Conservation (phyloP, 352 stramenopile genomes). For the Pythium chondricola region DNA sequence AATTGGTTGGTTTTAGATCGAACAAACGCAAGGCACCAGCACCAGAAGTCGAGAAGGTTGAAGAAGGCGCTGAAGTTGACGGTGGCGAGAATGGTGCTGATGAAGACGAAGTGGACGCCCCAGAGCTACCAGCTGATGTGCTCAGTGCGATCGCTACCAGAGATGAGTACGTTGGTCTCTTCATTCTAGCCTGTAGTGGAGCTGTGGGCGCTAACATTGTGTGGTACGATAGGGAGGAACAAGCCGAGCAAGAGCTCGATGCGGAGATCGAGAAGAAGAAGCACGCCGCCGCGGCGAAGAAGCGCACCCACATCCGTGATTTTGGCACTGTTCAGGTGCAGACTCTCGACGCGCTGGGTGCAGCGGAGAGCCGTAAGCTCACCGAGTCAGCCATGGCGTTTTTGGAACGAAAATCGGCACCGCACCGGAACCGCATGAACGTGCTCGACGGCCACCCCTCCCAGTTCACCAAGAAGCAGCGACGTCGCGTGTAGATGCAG, state of each 20-base stretch:
- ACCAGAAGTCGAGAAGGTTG: neutral
- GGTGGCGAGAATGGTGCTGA: slow-evolving; percentile 11
- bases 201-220: neutral
- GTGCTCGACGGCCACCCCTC: slow-evolving; percentile 60
- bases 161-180: slow-evolving; percentile 33
- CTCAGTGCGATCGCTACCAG: slow-evolving; percentile 57
- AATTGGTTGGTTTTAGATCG: too few relatives aligned
- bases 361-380: slow-evolving; percentile 35
- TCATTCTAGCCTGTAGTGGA: neutral
- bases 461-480: slow-evolving; percentile 75
- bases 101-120: slow-evolving; percentile 16
- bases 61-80: slow-evolving; percentile 11
- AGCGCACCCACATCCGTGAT: slow-evolving; percentile 58
- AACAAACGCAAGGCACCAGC: slow-evolving; percentile 41
- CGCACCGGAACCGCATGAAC: slow-evolving; percentile 53
- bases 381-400: slow-evolving; percentile 42
- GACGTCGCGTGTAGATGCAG: slow-evolving; percentile 19
- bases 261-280: slow-evolving; percentile 18
- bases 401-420: slow-evolving; percentile 39
- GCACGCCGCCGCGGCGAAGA: slow-evolving; percentile 19
- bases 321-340: slow-evolving; percentile 74
- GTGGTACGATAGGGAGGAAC: slow-evolving; percentile 36
- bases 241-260: slow-evolving; percentile 36
- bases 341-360: slow-evolving; percentile 44
- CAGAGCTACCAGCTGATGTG: slow-evolving; percentile 56